Evolutionary conservation across 768 basidiomycete genomes (phyloP).

Genomic region (Kwoniella newhampshirensis): DNA sequence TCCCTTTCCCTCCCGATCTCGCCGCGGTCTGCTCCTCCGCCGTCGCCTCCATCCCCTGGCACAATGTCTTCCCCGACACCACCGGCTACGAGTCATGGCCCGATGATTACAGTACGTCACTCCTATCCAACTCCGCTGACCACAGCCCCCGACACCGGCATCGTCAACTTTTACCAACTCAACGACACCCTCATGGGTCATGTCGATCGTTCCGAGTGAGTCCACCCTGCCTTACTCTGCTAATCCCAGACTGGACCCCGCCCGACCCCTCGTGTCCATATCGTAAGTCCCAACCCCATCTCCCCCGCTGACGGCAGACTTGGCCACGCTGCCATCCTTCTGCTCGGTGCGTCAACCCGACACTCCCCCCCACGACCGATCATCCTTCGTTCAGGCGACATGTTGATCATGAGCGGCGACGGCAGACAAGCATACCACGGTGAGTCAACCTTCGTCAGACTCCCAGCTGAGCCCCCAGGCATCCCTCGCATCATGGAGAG

Average conservation of each 20-base stretch:
- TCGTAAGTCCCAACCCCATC: constrained; percentile 62
- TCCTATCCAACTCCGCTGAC: constrained; percentile 2
- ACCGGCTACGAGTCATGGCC: constrained; percentile 73
- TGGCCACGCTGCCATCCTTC: constrained; percentile 83
- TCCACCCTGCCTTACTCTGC: constrained; percentile 5
- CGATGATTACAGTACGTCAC: constrained; percentile 67
- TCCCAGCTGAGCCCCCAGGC: constrained; percentile 56
- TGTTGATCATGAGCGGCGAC: constrained; percentile 88
- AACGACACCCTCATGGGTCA: constrained; percentile 95
- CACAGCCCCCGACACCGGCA: constrained; percentile 89
- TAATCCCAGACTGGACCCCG: constrained; percentile 69
- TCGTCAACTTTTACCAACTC: constrained; percentile 91
- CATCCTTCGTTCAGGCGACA: constrained; percentile 85
- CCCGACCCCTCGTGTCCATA: constrained; percentile 87
- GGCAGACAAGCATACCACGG: constrained; percentile 89
- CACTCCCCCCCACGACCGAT: constrained; percentile 75
- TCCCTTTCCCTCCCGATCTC: constrained; percentile 63
- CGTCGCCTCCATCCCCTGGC: constrained; percentile 70
- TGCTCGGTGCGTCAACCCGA: constrained; percentile 80
- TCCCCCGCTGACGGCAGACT: constrained; percentile 59
- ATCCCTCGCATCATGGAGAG: constrained; percentile 83
- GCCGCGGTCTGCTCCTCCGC: constrained; percentile 64
- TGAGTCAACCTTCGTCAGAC: constrained; percentile 49
- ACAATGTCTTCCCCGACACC: constrained; percentile 58
- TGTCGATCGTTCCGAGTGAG: constrained; percentile 85